A percentile compares a stretch with the other conserved stretches of the same genome.
These are phyloP conservation scores for Paecilomyces niveus DNA, from an alignment of 2,329 filamentous ascomycete species.

Conservation along the genomic window DNA sequence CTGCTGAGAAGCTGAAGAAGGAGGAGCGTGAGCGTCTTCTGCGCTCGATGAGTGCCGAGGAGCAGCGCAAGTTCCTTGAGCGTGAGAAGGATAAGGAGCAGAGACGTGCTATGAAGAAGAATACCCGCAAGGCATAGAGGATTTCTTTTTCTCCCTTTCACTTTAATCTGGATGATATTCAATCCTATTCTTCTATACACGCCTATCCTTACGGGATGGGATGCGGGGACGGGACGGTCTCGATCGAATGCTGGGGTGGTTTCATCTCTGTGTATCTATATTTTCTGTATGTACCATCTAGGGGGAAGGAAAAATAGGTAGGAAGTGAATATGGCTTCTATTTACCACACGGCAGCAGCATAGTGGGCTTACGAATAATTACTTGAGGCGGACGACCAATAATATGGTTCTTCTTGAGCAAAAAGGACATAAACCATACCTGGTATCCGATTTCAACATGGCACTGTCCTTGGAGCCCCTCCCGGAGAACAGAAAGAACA, in stretches of 20 bases:
- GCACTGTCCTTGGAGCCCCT: no score
- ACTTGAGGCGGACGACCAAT: no score
- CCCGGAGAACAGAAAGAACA: no score
- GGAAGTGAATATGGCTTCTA: background rate
- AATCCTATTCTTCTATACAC: background rate
- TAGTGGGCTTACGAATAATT: background rate
- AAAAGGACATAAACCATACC: no score
- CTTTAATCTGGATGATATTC: background rate
- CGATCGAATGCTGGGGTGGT: background rate
- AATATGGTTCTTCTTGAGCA: no score
- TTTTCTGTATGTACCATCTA: background rate
- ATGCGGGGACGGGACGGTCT: background rate
- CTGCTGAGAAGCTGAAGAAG: slow-evolving; percentile 63
- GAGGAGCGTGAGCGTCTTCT: slow-evolving; percentile 81
- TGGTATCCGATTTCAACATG: no score
- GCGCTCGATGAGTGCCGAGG: slow-evolving; percentile 68
- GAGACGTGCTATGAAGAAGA: slow-evolving; percentile 57
- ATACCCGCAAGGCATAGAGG: slow-evolving; percentile 44
- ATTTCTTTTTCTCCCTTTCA: background rate
- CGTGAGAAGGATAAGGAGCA: slow-evolving; percentile 70
- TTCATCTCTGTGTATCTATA: background rate
- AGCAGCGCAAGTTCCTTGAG: slow-evolving; percentile 78
- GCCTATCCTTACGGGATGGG: background rate
- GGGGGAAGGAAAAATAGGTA: background rate
- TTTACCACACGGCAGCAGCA: background rate